Evolutionary conservation across 140 eudicot species (phyloP).

Genomic region (Stevia rebaudiana): DNA sequence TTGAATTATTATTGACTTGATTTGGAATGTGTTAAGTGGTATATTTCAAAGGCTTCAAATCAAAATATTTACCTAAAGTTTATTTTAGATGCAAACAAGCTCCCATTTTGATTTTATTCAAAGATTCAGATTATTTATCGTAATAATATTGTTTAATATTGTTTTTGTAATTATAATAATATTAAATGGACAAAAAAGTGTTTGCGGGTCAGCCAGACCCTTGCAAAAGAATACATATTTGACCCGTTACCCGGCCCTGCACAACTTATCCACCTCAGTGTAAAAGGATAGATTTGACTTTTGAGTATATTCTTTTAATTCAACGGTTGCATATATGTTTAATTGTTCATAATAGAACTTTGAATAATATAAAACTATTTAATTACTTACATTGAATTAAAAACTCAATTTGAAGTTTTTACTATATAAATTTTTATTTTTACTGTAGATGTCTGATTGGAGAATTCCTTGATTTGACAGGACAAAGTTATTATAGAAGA

Average conservation of each 20-base stretch:
- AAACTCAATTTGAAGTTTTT: constrained; percentile 10
- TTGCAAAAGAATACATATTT: not conserved
- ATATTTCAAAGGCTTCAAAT: not conserved
- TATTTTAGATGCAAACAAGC: constrained; percentile 5
- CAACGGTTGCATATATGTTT: not conserved
- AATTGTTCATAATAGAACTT: not conserved
- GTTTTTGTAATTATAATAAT: not conserved
- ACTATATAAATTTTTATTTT: not conserved
- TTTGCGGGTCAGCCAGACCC: not conserved
- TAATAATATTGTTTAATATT: not conserved
- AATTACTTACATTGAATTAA: too few species aligned
- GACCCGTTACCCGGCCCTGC: not conserved
- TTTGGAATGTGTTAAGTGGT: not conserved
- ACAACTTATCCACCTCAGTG: not conserved
- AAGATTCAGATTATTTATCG: not conserved
- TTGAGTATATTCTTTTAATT: not conserved
- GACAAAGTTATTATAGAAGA: constrained; percentile 59
- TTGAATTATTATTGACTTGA: not conserved
- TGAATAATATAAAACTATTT: not conserved
- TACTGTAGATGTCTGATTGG: constrained; percentile 16
- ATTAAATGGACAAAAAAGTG: not conserved
- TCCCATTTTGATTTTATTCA: not conserved
- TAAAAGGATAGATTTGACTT: not conserved
- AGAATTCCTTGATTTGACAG: constrained; percentile 34
- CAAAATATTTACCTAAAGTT: not conserved